Base-by-base conservation (phyloP, 768 basidiomycete species). In the Inosperma sp. region DNA sequence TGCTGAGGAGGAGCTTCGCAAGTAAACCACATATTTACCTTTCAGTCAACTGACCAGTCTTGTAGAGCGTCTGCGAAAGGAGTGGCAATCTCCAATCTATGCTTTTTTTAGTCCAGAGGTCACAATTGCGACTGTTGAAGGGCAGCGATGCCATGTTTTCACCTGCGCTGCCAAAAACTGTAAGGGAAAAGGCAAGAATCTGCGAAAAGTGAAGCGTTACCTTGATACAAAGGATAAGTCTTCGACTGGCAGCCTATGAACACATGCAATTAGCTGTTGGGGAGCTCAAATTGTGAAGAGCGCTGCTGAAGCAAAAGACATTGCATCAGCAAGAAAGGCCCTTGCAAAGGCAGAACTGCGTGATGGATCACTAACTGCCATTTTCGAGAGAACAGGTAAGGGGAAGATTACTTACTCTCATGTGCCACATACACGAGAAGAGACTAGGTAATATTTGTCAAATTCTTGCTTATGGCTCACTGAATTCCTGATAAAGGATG, bases 31-130 rank as follows among this genome's bases (percentile, higher is more conserved):
- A 37, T 19, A 9, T 19, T 1, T 37, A 5, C 36, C 17, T 21
- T 8, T 13, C 22, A 22, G 17, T 37, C 22, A 12, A 37, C 36
- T 37, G 36, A 37, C 36, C 14, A 17, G 22, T 21, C 7, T 21
- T 5, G 8, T 29, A 47, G 45, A 29, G 14, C 7, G 31, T 14
- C 27, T 48, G 9, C 17, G 36, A 37, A 62, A 60, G 29, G 56
- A 66, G 4, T 72, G 69, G 66, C 65, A 52, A 3, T 58, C 67
- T 41, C 62, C 66, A 0, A 49, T 68, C 6, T 74, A 74, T 58
- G 64, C 61, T 0, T 71, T 71, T 56, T 73, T 65, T 36, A 23
- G 67, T 1, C 60, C 63, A 0, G 45, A 2, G 0, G 57, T 61
- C 1, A 21, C 7, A 0, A 60, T 68, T 30, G 55, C 50, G n/a